These are phyloP conservation scores for Globisporangium abappressorium DNA, from an alignment of 352 stramenopile species.

Conservation along the genomic window DNA sequence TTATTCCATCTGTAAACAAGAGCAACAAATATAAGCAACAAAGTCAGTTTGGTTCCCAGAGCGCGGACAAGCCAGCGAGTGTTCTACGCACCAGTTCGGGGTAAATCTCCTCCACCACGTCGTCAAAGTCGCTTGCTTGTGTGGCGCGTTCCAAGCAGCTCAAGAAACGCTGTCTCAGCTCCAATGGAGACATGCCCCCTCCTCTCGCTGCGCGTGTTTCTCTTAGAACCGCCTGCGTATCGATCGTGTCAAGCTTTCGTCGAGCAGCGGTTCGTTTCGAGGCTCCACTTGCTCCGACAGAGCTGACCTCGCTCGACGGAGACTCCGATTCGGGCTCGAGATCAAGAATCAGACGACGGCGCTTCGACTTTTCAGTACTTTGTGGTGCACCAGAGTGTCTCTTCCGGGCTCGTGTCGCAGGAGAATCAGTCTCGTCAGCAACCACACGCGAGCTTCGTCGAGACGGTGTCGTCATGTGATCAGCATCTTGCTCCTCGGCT, in stretches of 20 bases:
- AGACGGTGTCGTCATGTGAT: conserved; percentile 14
- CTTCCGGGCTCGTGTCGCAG: conserved; percentile 10
- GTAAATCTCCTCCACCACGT: conserved; percentile 35
- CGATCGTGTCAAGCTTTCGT: conserved; percentile 2
- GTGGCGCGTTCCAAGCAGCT: conserved; percentile 15
- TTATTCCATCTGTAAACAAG: conserved; percentile 9
- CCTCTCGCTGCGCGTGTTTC: conserved; percentile 3
- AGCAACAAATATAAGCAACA: not conserved
- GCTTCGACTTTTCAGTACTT: conserved; percentile 12
- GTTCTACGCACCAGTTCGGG: conserved; percentile 32
- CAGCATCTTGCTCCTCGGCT: conserved; percentile 7
- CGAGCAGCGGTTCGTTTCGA: not conserved
- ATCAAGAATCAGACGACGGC: conserved; percentile 18
- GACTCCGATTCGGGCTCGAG: conserved; percentile 13
- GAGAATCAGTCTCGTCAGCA: not conserved
- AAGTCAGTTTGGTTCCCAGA: not conserved
- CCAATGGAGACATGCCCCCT: conserved; percentile 5
- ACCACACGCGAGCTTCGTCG: conserved; percentile 12
- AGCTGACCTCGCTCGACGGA: conserved; percentile 13
- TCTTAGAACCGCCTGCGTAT: not conserved
- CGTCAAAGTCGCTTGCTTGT: conserved; percentile 29
- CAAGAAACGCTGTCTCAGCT: conserved; percentile 18
- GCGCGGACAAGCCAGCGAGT: not conserved
- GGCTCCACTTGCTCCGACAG: not conserved
- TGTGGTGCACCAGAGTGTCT: not conserved